Evolutionary conservation across 345 rosid genomes (phyloP), one percentile per base, ranked within the genome.

Genomic region (Gossypium stocksii): DNA sequence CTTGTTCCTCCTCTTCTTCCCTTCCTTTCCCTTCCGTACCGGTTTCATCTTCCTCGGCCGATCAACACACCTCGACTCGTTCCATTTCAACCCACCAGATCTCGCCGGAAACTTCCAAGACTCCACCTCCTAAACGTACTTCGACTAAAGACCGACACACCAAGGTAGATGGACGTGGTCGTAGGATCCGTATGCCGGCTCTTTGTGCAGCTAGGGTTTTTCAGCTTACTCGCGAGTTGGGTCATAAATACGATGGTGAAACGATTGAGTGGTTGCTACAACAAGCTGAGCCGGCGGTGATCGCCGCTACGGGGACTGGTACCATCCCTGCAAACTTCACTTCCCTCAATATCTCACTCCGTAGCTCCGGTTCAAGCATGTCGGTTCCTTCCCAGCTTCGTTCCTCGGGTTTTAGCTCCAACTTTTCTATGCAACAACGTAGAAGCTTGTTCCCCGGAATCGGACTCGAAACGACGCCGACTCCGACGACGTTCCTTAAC

Each of bases 181-280:
- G 98, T 41, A 86, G 98, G 77, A 94, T 94, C 85, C 91, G 98
- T 79, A 94, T 94, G 98, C 98, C 98, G 0, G 98, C 98, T n/a
- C 87, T 94, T 51, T 94, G 98, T 61, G 98, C 98, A 29, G 98
- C 98, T 82, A 87, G 98, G 87, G 98, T 94, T 78, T 94, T 94
- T 59, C 98, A 94, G 80, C 85, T 94, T 0, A 94, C 98, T 22
- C 85, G 97, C 2, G 98, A 94, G 77, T 86, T 94, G 0, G 98
- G 98, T 34, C 98, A 93, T 83, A 93, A 93, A 75, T 91, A 97
- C 16, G 98, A 93, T 45, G 98, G 98, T 1, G 98, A 94, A 68
- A 94, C 98, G 43, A 92, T 92, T 51, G 98, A 94, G 85, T 94
- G 98, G 98, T 84, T 94, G 41, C 98, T 94, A 70, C 98, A 94